Evolutionary conservation across 305 asterid species (phyloP).

Genomic region (Striga hermonthica): DNA sequence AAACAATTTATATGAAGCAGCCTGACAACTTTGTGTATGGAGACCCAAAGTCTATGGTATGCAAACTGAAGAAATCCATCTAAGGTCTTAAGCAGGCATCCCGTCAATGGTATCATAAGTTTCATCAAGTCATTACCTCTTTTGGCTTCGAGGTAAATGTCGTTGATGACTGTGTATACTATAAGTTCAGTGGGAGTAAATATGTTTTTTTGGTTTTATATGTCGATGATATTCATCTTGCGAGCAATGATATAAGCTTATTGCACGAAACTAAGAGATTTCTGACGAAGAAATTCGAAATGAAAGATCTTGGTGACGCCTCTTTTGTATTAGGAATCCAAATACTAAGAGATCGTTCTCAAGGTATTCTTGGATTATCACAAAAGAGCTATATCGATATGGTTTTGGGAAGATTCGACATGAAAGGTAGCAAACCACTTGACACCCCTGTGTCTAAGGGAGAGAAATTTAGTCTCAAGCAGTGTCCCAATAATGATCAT

Average conservation of each 20-base stretch:
- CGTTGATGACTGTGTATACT: background rate
- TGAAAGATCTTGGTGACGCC: background rate
- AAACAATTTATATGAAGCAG: background rate
- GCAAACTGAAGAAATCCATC: background rate
- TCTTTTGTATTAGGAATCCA: background rate
- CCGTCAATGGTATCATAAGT: background rate
- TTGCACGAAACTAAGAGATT: background rate
- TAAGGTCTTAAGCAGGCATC: background rate
- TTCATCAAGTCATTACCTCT: background rate
- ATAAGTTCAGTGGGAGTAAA: background rate
- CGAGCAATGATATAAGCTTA: background rate
- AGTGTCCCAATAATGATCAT: background rate
- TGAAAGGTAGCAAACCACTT: background rate
- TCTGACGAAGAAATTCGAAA: background rate
- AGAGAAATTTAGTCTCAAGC: background rate
- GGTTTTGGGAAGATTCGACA: constrained; percentile 2
- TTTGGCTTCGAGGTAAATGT: background rate
- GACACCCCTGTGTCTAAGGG: constrained; percentile 3
- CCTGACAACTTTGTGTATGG: background rate
- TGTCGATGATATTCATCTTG: background rate
- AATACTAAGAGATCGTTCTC: background rate
- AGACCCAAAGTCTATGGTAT: background rate
- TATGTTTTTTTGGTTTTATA: background rate
- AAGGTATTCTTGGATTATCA: constrained; percentile 11
- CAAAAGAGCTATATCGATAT: constrained; percentile 21